A percentile compares a stretch with the other conserved stretches of the same genome.
phyloP scores from a whole-genome alignment of 805 yeast species.

The Metschnikowia shivogae region DNA sequence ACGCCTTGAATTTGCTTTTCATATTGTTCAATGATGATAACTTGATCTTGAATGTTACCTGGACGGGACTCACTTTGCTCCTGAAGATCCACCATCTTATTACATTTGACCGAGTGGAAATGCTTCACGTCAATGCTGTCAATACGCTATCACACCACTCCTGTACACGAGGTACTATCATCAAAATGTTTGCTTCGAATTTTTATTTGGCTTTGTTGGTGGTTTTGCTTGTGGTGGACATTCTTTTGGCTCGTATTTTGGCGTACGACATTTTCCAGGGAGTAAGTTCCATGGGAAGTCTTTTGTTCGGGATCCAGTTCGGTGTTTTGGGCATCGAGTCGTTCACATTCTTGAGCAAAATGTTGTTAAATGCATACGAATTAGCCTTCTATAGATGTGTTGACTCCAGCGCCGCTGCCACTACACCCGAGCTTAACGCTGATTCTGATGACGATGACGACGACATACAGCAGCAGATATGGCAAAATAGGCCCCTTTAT shows the following conservation, averaged over 20 bases:
- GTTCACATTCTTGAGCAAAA: conserved; percentile 43
- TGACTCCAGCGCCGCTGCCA: background rate
- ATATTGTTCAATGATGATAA: conserved; percentile 61
- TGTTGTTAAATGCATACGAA: conserved; percentile 54
- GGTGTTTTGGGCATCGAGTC: conserved; percentile 58
- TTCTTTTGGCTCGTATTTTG: conserved; percentile 48
- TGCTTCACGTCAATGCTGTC: conserved; percentile 25
- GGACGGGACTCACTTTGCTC: conserved; percentile 27
- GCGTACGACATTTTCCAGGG: conserved; percentile 53
- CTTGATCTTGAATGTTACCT: conserved; percentile 46
- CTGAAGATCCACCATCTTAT: conserved; percentile 78
- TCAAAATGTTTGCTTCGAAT: conserved; percentile 29
- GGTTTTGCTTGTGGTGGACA: conserved; percentile 48
- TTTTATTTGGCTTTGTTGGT: conserved; percentile 44
- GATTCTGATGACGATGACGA: conserved; percentile 20
- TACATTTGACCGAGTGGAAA: conserved; percentile 49
- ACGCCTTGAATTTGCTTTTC: conserved; percentile 49
- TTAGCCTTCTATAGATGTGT: conserved; percentile 37
- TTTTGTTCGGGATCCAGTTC: conserved; percentile 74
- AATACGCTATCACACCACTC: conserved; percentile 21
- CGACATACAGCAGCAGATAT: conserved; percentile 50
- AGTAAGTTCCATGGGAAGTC: conserved; percentile 49
- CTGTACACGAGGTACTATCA: conserved; percentile 22
- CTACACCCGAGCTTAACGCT: conserved; percentile 3
- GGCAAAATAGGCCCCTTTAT: conserved; percentile 68